Base-by-base conservation (phyloP, 2,329 filamentous ascomycete genomes). In the Fusarium devonianum region DNA sequence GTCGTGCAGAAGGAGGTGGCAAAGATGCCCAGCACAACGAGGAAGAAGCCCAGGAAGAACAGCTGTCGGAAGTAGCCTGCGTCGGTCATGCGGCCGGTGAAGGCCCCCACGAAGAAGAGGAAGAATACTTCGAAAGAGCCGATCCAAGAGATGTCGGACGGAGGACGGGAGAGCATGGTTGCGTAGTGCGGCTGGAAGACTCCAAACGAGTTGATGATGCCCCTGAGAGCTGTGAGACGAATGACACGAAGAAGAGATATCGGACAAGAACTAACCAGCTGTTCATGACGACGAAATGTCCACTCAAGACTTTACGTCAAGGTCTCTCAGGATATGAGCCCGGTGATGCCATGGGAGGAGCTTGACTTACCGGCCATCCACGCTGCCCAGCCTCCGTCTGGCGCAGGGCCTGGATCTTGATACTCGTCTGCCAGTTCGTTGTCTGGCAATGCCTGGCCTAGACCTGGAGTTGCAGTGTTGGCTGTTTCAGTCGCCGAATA, bases 131-230 rank as follows among this genome's bases (percentile, higher is more conserved):
- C 75, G 6, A 79, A 66, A 10, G 76, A 79, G 11, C 78, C 78
- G 53, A 81, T 80, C 78, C 78, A 80, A 1, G 77, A 75, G n/a
- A 82, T 71, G 37, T 75, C 71, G 0, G 78, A 78, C 0, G 75
- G 75, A 0, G 73, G 54, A 0, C 70, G 71, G 9, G 46, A 39
- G 1, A 78, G 71, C 7, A 62, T 49, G 4, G 64, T 64, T 4
- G 66, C 69, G 59, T 80, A 81, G 68, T 81, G 78, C 1, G 74
- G 67, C 45, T 82, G 76, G 56, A 81, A 81, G 2, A 76, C 68
- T 23, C 79, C 79, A 46, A 80, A 82, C 2, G 77, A 78, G 61
- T 75, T 78, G 61, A 81, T 74, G 47, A 79, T 70, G n/a, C 79
- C 79, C 77, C 69, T 71, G 9, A 67, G 28, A 65, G 7, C 67